A percentile compares a stretch with the other conserved stretches of the same genome.
Evolutionary conservation across 2,329 filamentous ascomycete species (phyloP).

Genomic region (Penicillium expansum): DNA sequence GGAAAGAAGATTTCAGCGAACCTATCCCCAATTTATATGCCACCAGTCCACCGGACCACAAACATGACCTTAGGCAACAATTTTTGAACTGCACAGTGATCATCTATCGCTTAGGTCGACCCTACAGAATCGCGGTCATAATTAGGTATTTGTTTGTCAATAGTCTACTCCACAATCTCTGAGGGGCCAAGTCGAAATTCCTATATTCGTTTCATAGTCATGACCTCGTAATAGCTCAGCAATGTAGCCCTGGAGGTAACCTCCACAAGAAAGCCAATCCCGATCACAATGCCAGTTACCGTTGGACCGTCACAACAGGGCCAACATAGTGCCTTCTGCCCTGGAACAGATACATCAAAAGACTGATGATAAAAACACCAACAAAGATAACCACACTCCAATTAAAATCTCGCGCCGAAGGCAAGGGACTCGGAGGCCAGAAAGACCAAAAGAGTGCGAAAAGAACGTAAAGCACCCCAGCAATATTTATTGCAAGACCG

Average conservation of each 20-base stretch:
- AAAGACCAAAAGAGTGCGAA: conserved; percentile 50
- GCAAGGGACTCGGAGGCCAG: conserved; percentile 44
- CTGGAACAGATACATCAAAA: conserved; percentile 39
- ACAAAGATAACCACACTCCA: conserved; percentile 50
- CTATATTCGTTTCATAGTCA: background rate
- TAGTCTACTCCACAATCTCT: background rate
- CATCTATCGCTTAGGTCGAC: background rate
- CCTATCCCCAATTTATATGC: background rate
- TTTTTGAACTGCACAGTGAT: too few species aligned
- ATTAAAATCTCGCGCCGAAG: conserved; percentile 47
- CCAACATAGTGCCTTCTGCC: conserved; percentile 33
- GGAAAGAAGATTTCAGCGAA: background rate
- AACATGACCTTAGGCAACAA: background rate
- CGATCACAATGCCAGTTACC: background rate
- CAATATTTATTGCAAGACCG: conserved; percentile 47
- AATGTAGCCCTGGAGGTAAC: too few species aligned
- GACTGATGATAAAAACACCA: conserved; percentile 40
- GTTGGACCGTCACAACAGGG: conserved; percentile 26
- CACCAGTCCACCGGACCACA: background rate
- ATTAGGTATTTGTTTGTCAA: background rate
- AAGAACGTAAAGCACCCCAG: conserved; percentile 44
- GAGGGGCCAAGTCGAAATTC: background rate
- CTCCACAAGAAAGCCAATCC: rapidly evolving
- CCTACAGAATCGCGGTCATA: background rate
- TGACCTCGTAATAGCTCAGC: background rate